These are phyloP conservation scores for Rhodomyrtus tomentosa DNA, from an alignment of 345 rosid species.

Conservation along the genomic window DNA sequence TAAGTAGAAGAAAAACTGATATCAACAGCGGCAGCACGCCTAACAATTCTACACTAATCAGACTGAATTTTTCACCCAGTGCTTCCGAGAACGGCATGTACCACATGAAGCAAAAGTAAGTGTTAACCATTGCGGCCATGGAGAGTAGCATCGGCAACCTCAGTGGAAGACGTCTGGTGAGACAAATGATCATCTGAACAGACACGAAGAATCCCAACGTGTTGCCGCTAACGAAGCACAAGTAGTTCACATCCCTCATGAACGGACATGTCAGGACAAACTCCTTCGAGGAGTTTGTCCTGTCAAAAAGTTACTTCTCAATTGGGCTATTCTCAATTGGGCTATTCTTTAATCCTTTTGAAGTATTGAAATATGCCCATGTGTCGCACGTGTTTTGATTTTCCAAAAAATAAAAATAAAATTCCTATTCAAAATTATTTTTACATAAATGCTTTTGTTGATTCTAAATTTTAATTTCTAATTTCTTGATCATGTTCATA, in stretches of 20 bases:
- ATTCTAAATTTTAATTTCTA: neutral
- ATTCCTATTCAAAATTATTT: neutral
- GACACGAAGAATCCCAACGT: neutral
- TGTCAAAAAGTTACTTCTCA: no score
- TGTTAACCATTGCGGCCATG: neutral
- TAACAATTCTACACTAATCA: neutral
- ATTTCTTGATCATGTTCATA: neutral
- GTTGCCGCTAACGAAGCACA: neutral
- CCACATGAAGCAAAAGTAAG: neutral
- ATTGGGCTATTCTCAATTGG: no score
- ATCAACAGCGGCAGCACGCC: fast-evolving
- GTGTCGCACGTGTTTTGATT: neutral
- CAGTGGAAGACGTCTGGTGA: neutral
- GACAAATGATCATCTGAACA: neutral
- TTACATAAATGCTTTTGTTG: neutral
- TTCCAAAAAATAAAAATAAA: no score
- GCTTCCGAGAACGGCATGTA: neutral
- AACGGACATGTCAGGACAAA: neutral
- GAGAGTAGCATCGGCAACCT: fast-evolving
- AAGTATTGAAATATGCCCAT: neutral
- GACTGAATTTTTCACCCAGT: neutral
- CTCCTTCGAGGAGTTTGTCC: no score
- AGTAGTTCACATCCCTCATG: neutral
- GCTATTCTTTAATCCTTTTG: no score
- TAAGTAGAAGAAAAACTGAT: fast-evolving